Conservation (phyloP, 306 rosid species). For the Rosa multiflora region DNA sequence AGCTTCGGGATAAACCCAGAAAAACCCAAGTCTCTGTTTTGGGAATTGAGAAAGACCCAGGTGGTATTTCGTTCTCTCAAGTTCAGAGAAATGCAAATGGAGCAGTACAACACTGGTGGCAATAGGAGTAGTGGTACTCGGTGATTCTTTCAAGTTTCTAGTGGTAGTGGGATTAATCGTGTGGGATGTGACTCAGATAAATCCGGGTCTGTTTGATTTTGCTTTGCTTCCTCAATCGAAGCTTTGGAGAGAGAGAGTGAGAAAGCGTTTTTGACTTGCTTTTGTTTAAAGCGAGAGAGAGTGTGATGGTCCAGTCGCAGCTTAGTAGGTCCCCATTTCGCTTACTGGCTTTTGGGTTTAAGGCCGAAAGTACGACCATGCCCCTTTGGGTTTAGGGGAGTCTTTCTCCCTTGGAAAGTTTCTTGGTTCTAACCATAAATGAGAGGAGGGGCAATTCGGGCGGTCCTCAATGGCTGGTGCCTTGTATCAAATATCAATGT, state of each 20-base stretch:
- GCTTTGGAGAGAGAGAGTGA: background rate
- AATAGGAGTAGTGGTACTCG: no score
- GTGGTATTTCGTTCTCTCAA: background rate
- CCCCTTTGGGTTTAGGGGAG: constrained; percentile 15
- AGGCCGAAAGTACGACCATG: constrained; percentile 1
- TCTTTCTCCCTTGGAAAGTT: background rate
- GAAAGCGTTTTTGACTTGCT: constrained; percentile 21
- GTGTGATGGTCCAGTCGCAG: constrained; percentile 8
- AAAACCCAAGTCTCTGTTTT: constrained; percentile 13
- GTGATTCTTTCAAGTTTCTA: background rate
- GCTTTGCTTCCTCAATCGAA: constrained; percentile 23
- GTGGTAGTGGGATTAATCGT: constrained; percentile 42
- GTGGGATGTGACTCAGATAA: constrained; percentile 51
- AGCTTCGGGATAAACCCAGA: constrained; percentile 3
- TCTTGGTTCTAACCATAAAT: background rate
- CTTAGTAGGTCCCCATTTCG: constrained; percentile 27
- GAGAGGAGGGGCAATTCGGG: background rate
- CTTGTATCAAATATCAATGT: background rate
- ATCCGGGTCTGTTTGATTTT: constrained; percentile 15
- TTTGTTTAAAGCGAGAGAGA: background rate
- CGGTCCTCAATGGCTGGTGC: background rate
- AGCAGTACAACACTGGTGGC: background rate
- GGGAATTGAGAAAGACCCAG: constrained; percentile 22
- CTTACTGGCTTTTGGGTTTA: background rate
- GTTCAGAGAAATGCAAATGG: background rate